Conservation (phyloP, 2,329 filamentous ascomycete species). For the Thielaviopsis populi region DNA sequence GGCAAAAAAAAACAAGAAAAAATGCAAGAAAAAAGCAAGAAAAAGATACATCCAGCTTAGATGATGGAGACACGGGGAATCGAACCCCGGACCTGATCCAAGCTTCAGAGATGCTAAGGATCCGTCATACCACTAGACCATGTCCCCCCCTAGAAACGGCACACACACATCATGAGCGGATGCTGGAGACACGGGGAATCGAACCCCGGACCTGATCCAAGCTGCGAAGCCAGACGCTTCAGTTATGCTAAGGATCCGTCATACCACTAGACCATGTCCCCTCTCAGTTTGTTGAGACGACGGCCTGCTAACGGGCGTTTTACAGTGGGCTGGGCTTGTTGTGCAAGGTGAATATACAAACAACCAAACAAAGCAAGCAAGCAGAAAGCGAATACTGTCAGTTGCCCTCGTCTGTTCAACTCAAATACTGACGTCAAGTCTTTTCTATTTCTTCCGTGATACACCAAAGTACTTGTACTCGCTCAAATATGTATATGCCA, state of each 20-base stretch:
- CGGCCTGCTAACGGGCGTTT: neutral
- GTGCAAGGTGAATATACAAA: neutral
- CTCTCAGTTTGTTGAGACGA: neutral
- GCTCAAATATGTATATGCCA: too few relatives aligned
- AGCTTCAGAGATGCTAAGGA: conserved; percentile 11
- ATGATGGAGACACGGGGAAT: conserved; percentile 13
- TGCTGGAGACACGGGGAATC: conserved; percentile 15
- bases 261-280: conserved; percentile 16
- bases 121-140: conserved; percentile 16
- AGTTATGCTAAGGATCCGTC: conserved; percentile 13
- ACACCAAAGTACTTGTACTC: too few relatives aligned
- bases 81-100: conserved; percentile 17
- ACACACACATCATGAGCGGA: too few relatives aligned
- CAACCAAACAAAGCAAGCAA: neutral
- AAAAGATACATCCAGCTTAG: too few relatives aligned
- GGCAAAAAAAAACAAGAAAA: too few relatives aligned
- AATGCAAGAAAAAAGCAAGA: too few relatives aligned
- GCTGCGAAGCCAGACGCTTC: neutral
- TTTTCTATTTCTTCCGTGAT: too few relatives aligned
- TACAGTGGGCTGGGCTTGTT: neutral
- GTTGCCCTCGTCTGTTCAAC: too few relatives aligned
- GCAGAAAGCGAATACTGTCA: neutral
- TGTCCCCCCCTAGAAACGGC: conserved; percentile 8
- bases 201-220: conserved; percentile 16
- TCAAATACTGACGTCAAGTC: too few relatives aligned